Evolutionary conservation across 1,284 basidiomycete species (phyloP).

Genomic region (Leucoagaricus sp.): DNA sequence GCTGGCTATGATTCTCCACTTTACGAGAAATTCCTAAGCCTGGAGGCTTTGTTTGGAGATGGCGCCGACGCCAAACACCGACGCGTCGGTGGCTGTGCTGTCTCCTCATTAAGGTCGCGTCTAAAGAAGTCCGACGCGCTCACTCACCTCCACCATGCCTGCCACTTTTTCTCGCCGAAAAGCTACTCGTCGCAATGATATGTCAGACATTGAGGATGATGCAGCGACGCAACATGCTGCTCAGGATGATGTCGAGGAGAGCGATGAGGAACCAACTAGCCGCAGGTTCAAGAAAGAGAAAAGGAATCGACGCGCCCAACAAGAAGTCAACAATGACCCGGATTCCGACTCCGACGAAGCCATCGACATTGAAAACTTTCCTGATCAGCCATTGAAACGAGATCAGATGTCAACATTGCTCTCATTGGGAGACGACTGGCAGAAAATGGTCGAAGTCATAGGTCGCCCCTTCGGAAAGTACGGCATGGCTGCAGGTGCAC

Average conservation of each 20-base stretch:
- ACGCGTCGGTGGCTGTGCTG: conserved; percentile 14
- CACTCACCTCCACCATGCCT: conserved; percentile 17
- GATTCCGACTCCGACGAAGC: conserved; percentile 44
- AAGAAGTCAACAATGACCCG: conserved; percentile 31
- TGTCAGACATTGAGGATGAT: conserved; percentile 68
- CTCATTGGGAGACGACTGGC: conserved; percentile 64
- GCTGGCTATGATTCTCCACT: neutral
- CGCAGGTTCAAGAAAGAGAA: conserved; percentile 48
- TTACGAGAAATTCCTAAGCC: neutral
- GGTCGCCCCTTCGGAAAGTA: conserved; percentile 49
- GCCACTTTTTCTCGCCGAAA: conserved; percentile 44
- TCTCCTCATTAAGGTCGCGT: conserved; percentile 32
- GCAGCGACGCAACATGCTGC: conserved; percentile 33
- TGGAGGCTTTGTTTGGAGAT: conserved; percentile 22
- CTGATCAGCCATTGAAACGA: conserved; percentile 60
- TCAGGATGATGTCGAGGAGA: conserved; percentile 46
- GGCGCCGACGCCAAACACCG: conserved; percentile 31
- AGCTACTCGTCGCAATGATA: conserved; percentile 40
- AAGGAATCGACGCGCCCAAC: conserved; percentile 32
- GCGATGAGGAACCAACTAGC: conserved; percentile 43
- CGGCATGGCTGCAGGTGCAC: conserved; percentile 54
- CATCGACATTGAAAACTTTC: conserved; percentile 60
- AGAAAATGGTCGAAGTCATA: conserved; percentile 46
- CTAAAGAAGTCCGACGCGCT: conserved; percentile 11
- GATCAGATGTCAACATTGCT: conserved; percentile 50